Base-by-base conservation (phyloP, 805 yeast species). In the Hanseniaspora singularis region DNA sequence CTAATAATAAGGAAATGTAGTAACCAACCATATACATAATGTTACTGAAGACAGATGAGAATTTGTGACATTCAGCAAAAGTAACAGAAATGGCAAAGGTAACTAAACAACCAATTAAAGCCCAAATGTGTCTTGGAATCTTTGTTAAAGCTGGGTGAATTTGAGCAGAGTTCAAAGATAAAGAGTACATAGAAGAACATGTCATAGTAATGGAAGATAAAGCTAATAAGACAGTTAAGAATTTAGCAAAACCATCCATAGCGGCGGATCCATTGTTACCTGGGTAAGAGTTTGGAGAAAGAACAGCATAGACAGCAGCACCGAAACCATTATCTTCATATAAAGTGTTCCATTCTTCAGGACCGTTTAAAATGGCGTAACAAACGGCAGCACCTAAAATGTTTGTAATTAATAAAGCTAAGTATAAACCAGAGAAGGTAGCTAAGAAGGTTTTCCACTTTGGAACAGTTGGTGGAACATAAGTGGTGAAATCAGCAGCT, bases 21-120 rank as follows among this genome's bases (percentile, higher is more conserved):
- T 88, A 87, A 57, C 85, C 89, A 63, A 88, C 86, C 63, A 86
- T 66, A 66, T 81, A 76, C 96, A 87, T 85, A 65, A 87, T 87
- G 67, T 82, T 76, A 50, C 71, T 72, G 79, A 87, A 81, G 55
- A 81, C 85, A 12, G 61, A 57, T 46, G 71, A 76, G 63, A 87
- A 88, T 46, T 70, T 60, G 68, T 81, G 79, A 68, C 80, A 83
- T 32, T 83, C 96, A 36, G 95, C 94, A 55, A 87, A 87, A 58
- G 94, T 77, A 54, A 87, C 86, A 57, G 94, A 77, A 59, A 87
- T 79, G 41, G 87, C 96, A 60, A 87, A 69, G 24, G 88, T 75
- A 38, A 76, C 73, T 53, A 73, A 78, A 64, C 82, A 81, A 59
- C 88, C 94, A 48, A 67, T 59, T 49, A 81, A 54, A 38, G 94